These are phyloP conservation scores for Cordyceps cicadae DNA, from an alignment of 2,329 filamentous ascomycete species.

Conservation along the genomic window DNA sequence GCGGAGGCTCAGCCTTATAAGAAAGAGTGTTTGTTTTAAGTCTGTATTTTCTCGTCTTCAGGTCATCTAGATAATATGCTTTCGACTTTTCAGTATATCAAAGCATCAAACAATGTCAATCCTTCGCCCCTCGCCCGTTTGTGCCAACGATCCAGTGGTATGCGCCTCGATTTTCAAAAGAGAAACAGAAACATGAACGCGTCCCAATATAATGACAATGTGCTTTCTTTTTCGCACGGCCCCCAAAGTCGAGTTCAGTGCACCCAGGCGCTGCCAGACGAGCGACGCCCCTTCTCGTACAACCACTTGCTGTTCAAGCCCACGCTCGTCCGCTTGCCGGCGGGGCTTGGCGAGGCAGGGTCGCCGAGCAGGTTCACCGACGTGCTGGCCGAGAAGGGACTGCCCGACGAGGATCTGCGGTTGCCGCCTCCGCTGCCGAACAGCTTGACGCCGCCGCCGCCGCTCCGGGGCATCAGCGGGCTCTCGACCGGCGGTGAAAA, in stretches of 20 bases:
- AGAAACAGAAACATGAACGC: neutral
- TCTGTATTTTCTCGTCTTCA: neutral
- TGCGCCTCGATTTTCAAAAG: neutral
- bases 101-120: neutral
- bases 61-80: slow-evolving; percentile 4
- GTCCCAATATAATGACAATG: neutral
- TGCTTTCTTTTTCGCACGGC: neutral
- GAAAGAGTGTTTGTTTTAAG: neutral
- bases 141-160: neutral
- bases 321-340: slow-evolving; percentile 62
- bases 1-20: neutral
- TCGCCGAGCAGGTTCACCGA: slow-evolving; percentile 43
- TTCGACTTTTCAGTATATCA: neutral
- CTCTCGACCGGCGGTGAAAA: slow-evolving; percentile 34
- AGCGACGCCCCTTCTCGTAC: slow-evolving; percentile 69
- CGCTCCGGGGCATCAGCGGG: slow-evolving; percentile 59
- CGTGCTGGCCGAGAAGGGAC: slow-evolving; percentile 42
- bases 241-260: slow-evolving; percentile 17
- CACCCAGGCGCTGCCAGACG: slow-evolving; percentile 37
- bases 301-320: slow-evolving; percentile 89
- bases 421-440: slow-evolving; percentile 18
- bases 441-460: neutral
- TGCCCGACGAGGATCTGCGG: slow-evolving; percentile 42
- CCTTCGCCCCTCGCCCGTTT: neutral
- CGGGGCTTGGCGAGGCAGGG: slow-evolving; percentile 63